phyloP scores from a whole-genome alignment of 2,329 filamentous ascomycete species.

The Fonsecaea monophora region DNA sequence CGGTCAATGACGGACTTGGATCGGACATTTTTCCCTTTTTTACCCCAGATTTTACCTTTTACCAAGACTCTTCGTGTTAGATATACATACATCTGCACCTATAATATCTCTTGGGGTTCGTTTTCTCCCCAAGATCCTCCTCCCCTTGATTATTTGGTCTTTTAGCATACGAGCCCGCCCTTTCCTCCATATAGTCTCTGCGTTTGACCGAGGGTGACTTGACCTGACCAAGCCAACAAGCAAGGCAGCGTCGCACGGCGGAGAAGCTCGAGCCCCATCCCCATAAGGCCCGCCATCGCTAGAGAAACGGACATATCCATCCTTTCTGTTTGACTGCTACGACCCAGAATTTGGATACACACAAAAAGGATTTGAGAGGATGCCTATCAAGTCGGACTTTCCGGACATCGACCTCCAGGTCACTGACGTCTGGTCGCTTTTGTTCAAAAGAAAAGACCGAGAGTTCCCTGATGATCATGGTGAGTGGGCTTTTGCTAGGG shows the following conservation, averaged over 20 bases:
- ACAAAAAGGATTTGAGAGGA: slow-evolving; percentile 46
- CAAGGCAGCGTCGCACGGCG: no score
- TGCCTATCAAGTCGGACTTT: slow-evolving; percentile 75
- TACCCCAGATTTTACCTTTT: background rate
- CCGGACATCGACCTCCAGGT: slow-evolving; percentile 71
- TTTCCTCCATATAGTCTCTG: no score
- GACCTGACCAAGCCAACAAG: no score
- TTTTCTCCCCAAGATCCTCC: background rate
- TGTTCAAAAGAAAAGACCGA: slow-evolving; percentile 73
- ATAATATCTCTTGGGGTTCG: background rate
- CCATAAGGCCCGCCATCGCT: background rate
- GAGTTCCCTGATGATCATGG: slow-evolving; percentile 75
- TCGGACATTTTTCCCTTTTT: background rate
- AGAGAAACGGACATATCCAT: background rate
- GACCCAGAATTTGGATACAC: background rate
- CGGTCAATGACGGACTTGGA: background rate
- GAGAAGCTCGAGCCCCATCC: no score
- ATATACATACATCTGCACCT: background rate
- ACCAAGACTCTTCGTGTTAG: background rate
- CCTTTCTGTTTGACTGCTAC: background rate
- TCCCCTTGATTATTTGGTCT: background rate
- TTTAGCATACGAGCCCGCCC: background rate
- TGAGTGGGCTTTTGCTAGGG: slow-evolving; percentile 47
- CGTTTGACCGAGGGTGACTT: no score
- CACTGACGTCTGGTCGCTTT: slow-evolving; percentile 76